Conservation (phyloP, 164 flowering plant genomes). For the Cinnamomum micranthum region DNA sequence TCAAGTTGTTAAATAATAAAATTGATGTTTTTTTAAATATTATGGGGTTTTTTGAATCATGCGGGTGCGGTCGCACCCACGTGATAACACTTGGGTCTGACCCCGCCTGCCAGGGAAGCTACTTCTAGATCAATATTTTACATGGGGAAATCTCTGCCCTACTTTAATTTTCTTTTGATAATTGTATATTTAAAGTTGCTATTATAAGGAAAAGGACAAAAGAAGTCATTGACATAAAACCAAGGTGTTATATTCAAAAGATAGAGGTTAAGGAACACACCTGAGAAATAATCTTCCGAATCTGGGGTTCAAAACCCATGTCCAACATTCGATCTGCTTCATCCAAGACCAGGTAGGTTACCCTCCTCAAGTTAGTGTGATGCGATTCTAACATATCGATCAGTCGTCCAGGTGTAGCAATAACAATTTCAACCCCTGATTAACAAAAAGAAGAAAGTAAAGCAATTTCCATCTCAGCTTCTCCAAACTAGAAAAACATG, state of each 20-base stretch:
- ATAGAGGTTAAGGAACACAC: slow-evolving; percentile 10
- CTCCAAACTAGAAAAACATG: slow-evolving; percentile 22
- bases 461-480: slow-evolving; percentile 11
- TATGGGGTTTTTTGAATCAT: no score
- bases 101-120: no score
- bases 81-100: no score
- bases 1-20: no score
- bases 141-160: no score
- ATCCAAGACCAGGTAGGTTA: slow-evolving; percentile 95
- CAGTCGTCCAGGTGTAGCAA: slow-evolving; percentile 98
- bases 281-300: slow-evolving; percentile 68
- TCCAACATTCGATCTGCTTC: slow-evolving; percentile 99
- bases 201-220: no score
- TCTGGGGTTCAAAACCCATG: slow-evolving; percentile 99
- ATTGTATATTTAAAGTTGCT: no score
- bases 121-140: no score
- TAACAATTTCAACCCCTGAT: slow-evolving; percentile 94
- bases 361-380: slow-evolving; percentile 92
- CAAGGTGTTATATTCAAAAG: neutral
- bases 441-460: slow-evolving; percentile 7
- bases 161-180: no score
- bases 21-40: no score
- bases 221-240: neutral
- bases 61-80: no score
- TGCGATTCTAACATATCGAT: slow-evolving; percentile 98